Percentiles rank a stretch among this genome's conserved stretches.
Conservation (phyloP, 306 rosid genomes). For the Clitoria ternatea region DNA sequence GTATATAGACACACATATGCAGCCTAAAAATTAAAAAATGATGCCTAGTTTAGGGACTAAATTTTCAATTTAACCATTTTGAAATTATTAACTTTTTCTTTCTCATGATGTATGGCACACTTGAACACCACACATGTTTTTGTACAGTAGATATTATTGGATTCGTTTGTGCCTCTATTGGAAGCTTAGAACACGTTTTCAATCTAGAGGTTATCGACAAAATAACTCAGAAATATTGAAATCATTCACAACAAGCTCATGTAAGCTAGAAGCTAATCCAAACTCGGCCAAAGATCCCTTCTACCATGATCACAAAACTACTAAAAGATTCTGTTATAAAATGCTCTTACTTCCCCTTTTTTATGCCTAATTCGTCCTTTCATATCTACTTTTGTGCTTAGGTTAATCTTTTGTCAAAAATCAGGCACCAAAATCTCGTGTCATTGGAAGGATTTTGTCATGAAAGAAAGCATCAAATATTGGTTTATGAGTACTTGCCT, state of each 20-base stretch:
- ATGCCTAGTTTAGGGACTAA: neutral
- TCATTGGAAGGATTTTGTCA: conserved; percentile 85
- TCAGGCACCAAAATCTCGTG: conserved; percentile 87
- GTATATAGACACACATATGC: no score
- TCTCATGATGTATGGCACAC: neutral
- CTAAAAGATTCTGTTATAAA: neutral
- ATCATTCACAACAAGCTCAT: neutral
- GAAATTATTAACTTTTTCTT: neutral
- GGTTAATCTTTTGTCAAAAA: conserved; percentile 78
- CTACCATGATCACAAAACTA: neutral
- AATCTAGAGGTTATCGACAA: neutral
- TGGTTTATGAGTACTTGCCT: conserved; percentile 87
- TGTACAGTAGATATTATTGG: neutral
- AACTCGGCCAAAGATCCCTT: neutral
- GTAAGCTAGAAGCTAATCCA: no score
- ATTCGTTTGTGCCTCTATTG: neutral
- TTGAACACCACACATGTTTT: neutral
- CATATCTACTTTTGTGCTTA: conserved; percentile 19
- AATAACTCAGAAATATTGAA: neutral
- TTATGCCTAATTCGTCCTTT: conserved; percentile 2
- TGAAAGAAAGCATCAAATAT: conserved; percentile 88
- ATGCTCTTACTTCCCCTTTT: neutral
- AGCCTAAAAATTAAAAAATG: neutral
- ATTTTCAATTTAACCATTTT: neutral
- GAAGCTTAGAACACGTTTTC: neutral